phyloP scores from a whole-genome alignment of 192 early-diverging fungal genomes.

The Haplosporangium gracile region DNA sequence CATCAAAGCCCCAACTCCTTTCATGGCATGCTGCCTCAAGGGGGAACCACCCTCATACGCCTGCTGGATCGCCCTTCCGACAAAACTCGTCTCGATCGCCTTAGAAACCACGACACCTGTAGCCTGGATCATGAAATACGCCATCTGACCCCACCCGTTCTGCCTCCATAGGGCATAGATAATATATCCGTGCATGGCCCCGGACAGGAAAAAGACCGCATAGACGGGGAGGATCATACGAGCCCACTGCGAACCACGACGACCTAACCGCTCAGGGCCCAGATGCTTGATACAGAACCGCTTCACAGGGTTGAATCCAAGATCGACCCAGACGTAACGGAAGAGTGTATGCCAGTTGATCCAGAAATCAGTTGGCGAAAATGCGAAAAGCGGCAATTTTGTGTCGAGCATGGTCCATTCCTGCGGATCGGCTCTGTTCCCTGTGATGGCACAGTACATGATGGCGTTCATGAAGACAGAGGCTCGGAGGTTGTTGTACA shows the following conservation, averaged over 20 bases:
- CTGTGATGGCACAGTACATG: slow-evolving; percentile 1
- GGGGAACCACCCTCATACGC: slow-evolving; percentile 4
- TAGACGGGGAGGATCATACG: slow-evolving; percentile 17
- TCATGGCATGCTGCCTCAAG: not conserved
- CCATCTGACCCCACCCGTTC: slow-evolving; percentile 28
- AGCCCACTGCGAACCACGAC: not conserved
- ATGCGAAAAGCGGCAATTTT: slow-evolving; percentile 31
- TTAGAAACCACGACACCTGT: slow-evolving; percentile 31
- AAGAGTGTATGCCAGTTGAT: slow-evolving; percentile 44
- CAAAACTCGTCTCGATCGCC: slow-evolving; percentile 4
- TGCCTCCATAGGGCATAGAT: slow-evolving; percentile 37
- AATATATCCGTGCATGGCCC: slow-evolving; percentile 28
- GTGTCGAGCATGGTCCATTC: slow-evolving; percentile 36
- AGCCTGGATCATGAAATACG: slow-evolving; percentile 37
- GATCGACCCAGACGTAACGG: slow-evolving; percentile 51
- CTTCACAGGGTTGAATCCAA: slow-evolving; percentile 31
- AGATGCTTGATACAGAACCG: slow-evolving; percentile 10
- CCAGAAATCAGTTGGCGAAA: slow-evolving; percentile 38
- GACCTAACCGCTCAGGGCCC: slow-evolving; percentile 15
- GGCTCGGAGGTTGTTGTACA: slow-evolving; percentile 15
- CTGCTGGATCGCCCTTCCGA: not conserved
- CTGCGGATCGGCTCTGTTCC: not conserved
- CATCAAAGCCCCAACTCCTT: not conserved
- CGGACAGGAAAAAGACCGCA: slow-evolving; percentile 38
- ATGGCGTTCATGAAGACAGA: slow-evolving; percentile 10